Evolutionary conservation across 345 rosid species (phyloP).

Genomic region (Dipteronia sinensis): DNA sequence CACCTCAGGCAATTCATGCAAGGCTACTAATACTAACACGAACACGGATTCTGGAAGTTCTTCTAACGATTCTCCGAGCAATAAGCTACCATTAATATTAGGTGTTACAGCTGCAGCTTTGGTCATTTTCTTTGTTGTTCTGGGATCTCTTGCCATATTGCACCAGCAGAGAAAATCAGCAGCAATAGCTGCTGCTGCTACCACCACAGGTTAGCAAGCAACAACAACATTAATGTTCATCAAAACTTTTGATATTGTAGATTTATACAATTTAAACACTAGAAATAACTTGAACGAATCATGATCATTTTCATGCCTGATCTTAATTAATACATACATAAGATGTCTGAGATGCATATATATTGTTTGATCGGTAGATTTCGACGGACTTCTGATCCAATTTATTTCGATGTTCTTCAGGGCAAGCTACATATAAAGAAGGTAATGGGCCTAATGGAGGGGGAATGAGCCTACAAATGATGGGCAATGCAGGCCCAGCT

Average conservation of each 20-base stretch:
- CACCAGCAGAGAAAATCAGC: slow-evolving; percentile 5
- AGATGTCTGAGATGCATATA: no score
- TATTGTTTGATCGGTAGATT: no score
- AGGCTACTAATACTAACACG: neutral
- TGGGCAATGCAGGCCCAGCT: neutral
- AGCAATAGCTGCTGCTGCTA: neutral
- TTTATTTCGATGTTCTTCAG: neutral
- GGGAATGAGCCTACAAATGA: neutral
- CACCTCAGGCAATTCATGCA: slow-evolving; percentile 20
- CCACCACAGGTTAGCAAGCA: neutral
- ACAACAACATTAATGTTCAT: no score
- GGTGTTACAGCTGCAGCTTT: neutral
- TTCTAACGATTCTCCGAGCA: neutral
- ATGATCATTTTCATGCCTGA: no score
- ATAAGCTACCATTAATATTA: neutral
- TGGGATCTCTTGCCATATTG: neutral
- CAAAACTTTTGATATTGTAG: no score
- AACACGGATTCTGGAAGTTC: neutral
- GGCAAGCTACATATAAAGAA: neutral
- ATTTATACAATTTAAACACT: no score
- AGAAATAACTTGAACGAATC: no score
- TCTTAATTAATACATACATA: no score
- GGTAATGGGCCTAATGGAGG: neutral
- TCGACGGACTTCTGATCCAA: no score
- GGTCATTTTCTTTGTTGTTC: neutral